Base-by-base conservation (phyloP, 2,329 filamentous ascomycete species). In the Pyrenophora teres region DNA sequence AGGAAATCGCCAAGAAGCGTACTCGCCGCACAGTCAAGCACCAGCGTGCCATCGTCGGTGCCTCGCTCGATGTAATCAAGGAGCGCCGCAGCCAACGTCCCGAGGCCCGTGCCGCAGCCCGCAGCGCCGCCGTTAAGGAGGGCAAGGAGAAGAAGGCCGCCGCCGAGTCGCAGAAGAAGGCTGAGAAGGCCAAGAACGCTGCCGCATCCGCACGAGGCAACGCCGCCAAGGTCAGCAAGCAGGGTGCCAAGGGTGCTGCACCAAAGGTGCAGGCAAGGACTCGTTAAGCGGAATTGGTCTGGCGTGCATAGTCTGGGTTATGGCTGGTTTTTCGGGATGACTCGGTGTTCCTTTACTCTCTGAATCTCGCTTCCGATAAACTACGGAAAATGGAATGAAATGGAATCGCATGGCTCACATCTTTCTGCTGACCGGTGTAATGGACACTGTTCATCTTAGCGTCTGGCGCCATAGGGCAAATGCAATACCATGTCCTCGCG, bases 1-100 rank as follows among this genome's bases (percentile, higher is more conserved):
- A 99, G 94, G 94, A 99, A 87, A 89, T 96, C 77, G 92, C 93
- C 84, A 99, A 99, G 90, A 97, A 97, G 89, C 92, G 94, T 77
- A 92, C 92, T 69, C 94, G 94, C 84, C 91, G 92, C 77, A 91
- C 91, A 76, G 90, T 99, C 83, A 99, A 99, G 90, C 80, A 90
- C 80, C 94, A 99, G 87, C 92, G 94, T 85, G 93, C 89, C 77
- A 96, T 99, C 80, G 94, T 99, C 72, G 94, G 94, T 86, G 94
- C 94, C 70, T 97, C 94, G 63, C 92, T 99, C 80, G 94, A 99
- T 78, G 92, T 97, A 76, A 97, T 99, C 87, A 97, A 97, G 88
- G 94, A 99, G 88, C 91, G 91, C 83, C 92, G 94, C 76, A 80
- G 85, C 72, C 87, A 91, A 85, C 91, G 94, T 79, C 94, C 94